These are phyloP conservation scores for Ophiostoma angusticollis DNA, from an alignment of 2,329 filamentous ascomycete genomes.

Conservation along the genomic window DNA sequence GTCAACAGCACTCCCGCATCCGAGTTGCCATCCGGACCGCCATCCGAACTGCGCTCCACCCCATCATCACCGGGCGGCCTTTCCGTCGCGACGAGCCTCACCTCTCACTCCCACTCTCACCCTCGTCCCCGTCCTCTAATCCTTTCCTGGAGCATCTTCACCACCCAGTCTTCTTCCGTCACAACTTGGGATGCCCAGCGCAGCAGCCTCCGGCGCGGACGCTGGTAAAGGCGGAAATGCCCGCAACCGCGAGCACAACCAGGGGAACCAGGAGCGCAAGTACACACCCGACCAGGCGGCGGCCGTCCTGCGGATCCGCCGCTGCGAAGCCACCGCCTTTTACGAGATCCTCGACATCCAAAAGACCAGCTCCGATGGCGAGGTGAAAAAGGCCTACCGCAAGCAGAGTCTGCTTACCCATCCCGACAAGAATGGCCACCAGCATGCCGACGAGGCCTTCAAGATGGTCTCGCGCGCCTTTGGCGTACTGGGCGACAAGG, in stretches of 20 bases:
- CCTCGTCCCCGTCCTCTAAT: neutral
- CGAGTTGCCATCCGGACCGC: no score
- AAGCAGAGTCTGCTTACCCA: conserved; percentile 91
- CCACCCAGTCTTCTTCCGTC: neutral
- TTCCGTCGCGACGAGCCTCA: conserved; percentile 4
- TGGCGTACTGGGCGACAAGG: conserved; percentile 80
- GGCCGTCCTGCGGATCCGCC: conserved; percentile 77
- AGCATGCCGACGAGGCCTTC: conserved; percentile 92
- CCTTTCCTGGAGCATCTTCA: neutral
- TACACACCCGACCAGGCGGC: conserved; percentile 86
- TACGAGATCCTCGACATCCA: conserved; percentile 80
- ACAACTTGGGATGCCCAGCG: conserved; percentile 29
- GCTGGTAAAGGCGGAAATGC: conserved; percentile 25
- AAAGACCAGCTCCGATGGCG: conserved; percentile 57
- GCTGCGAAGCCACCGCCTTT: conserved; percentile 74
- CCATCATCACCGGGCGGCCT: no score
- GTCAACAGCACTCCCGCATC: no score
- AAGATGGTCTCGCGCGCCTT: conserved; percentile 96
- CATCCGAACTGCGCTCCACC: no score
- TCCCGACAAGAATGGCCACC: conserved; percentile 96
- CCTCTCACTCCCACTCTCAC: neutral
- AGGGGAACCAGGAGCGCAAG: conserved; percentile 61
- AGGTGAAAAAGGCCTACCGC: conserved; percentile 96
- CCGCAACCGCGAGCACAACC: conserved; percentile 54
- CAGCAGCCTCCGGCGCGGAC: conserved; percentile 42